Base-by-base conservation (phyloP, 768 basidiomycete species). In the Cyclocybe aegerita region DNA sequence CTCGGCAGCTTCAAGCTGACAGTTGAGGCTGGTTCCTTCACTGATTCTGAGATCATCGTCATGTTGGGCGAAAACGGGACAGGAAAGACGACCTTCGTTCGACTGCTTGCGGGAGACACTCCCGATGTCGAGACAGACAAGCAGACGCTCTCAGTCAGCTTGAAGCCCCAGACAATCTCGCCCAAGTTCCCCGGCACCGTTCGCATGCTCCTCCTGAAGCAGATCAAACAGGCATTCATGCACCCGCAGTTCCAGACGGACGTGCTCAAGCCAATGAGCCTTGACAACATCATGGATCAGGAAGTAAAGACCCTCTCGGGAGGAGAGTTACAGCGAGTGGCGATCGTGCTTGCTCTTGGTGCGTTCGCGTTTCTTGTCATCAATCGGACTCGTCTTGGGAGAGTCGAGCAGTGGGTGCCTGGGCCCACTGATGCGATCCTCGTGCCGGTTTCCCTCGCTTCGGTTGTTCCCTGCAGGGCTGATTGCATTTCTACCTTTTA, bases 201-300 rank as follows among this genome's bases (percentile, higher is more conserved):
- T 35, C 85, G 96, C 61, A 90, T 92, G 90, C 74, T 99, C 54
- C 72, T 99, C 50, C 64, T 99, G 44, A 98, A 97, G 75, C 85
- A 88, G 70, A 97, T 98, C 74, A 95, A 96, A 72, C 77, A 81
- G 15, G 84, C 93, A 30, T 98, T 97, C 73, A 96, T 98, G 94
- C 94, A 97, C 68, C 89, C 95, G n/a, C 97, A 98, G 70, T 99
- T 99, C 88, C 91, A 96, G 69, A 90, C 90, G 37, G 97, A 98
- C 65, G 97, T 98, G 39, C 72, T 98, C 54, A 98, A 98, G 73
- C 96, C 96, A 17, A 98, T 99, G 96, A 91, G 73, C 65, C 68
- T 99, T 61, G 97, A 99, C 37, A 81, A 83, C 49, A 87, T 99
- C 55, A 86, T 99, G 76, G 97, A 99, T 67, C 95, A 99, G 71